phyloP scores from a whole-genome alignment of 805 yeast species.

The Crinitomyces ghanaensis region DNA sequence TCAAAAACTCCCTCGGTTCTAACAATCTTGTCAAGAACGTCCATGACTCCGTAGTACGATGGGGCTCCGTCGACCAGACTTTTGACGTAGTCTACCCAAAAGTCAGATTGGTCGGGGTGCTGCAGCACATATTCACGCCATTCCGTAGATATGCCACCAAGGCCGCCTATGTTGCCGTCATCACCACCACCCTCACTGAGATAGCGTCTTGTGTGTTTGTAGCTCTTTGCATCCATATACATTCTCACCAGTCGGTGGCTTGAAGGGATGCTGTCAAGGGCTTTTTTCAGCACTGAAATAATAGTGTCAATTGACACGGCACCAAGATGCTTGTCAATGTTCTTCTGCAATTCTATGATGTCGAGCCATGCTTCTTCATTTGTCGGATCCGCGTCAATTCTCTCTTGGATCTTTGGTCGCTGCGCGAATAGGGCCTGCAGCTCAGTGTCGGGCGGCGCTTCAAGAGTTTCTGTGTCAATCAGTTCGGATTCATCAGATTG shows the following conservation, averaged over 20 bases:
- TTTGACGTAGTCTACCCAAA: slow-evolving; percentile 6
- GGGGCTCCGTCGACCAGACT: background rate
- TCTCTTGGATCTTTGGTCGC: too few species aligned
- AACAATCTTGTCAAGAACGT: slow-evolving; percentile 1
- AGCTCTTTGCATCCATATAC: background rate
- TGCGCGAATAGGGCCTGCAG: background rate
- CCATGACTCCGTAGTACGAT: background rate
- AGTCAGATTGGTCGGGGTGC: slow-evolving; percentile 2
- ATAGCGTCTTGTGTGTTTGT: background rate
- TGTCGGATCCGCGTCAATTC: too few species aligned
- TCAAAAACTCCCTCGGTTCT: slow-evolving; percentile 6
- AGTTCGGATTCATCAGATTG: too few species aligned
- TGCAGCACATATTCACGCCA: slow-evolving; percentile 6
- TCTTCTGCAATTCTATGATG: too few species aligned
- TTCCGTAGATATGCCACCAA: background rate
- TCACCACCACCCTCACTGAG: too few species aligned
- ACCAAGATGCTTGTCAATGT: too few species aligned
- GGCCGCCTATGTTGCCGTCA: background rate
- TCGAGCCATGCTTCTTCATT: too few species aligned
- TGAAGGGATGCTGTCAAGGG: slow-evolving; percentile 3
- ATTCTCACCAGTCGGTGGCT: background rate
- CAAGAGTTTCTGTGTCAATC: background rate
- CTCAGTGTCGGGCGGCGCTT: background rate
- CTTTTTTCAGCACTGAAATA: background rate
- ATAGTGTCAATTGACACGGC: slow-evolving; percentile 2